phyloP scores from a whole-genome alignment of 2,329 filamentous ascomycete genomes.

The Albifimbria verrucaria region DNA sequence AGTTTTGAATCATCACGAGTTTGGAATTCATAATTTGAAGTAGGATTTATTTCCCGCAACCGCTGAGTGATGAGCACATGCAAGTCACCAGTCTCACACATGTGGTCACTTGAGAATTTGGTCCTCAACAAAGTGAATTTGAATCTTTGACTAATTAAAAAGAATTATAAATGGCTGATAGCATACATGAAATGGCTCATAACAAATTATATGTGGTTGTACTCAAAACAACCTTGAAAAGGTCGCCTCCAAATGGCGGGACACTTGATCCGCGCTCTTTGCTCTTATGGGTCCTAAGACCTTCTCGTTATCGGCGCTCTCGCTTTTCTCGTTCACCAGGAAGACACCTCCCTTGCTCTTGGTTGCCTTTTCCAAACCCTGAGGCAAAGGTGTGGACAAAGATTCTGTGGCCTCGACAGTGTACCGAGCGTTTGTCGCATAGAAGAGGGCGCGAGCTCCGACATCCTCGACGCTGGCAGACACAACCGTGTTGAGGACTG shows the following conservation, averaged over 20 bases:
- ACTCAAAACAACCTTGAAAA: background rate
- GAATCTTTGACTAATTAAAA: no score
- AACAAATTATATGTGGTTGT: no score
- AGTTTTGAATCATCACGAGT: no score
- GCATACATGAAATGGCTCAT: no score
- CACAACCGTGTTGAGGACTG: slow-evolving; percentile 9
- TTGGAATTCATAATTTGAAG: no score
- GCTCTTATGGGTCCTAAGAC: slow-evolving; percentile 4
- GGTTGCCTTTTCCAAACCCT: background rate
- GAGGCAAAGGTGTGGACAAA: background rate
- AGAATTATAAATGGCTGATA: no score
- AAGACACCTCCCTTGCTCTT: slow-evolving; percentile 10
- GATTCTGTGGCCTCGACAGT: slow-evolving; percentile 6
- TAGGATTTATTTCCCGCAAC: no score
- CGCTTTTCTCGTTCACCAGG: slow-evolving; percentile 11
- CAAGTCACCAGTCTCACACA: no score
- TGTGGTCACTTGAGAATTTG: no score
- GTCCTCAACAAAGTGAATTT: no score
- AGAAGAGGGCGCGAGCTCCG: slow-evolving; percentile 15
- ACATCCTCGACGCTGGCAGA: slow-evolving; percentile 14
- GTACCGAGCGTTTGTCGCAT: slow-evolving; percentile 18
- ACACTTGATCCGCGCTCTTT: background rate
- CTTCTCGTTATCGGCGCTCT: slow-evolving; percentile 12
- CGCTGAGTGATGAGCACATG: no score
- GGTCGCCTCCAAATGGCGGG: background rate